Conservation (phyloP, 2,329 filamentous ascomycete genomes). For the Penicillium sp. region DNA sequence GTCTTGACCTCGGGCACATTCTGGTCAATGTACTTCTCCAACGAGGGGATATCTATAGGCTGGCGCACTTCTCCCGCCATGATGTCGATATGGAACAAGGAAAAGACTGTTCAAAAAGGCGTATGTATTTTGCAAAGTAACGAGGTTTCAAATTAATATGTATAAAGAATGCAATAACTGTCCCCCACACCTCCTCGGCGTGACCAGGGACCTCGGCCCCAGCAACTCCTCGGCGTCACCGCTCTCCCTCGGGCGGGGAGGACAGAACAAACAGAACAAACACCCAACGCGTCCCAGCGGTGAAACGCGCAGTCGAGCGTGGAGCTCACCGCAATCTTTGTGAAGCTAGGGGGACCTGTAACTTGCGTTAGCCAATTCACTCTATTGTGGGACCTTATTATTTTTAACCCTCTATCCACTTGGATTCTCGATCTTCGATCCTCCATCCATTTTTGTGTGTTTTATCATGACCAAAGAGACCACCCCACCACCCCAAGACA, state of each 20-base stretch:
- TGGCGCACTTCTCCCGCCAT: conserved; percentile 90
- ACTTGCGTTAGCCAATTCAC: conserved; percentile 1
- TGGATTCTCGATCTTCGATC: neutral
- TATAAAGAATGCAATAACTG: conserved; percentile 5
- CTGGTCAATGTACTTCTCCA: conserved; percentile 73
- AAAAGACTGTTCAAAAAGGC: neutral
- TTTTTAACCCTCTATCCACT: neutral
- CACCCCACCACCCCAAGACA: conserved; percentile 36
- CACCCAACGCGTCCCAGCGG: conserved; percentile 24
- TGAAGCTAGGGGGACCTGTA: conserved; percentile 4
- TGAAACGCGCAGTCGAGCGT: conserved; percentile 18
- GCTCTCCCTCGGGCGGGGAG: conserved; percentile 2
- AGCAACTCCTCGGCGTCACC: conserved; percentile 9
- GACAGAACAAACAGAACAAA: conserved; percentile 19
- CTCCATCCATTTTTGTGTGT: neutral
- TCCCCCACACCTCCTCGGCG: neutral
- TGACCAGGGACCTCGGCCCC: conserved; percentile 13
- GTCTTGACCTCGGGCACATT: conserved; percentile 81
- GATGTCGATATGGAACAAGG: conserved; percentile 9
- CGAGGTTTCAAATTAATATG: neutral
- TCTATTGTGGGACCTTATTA: neutral
- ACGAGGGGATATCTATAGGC: conserved; percentile 75
- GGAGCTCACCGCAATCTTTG: conserved; percentile 25
- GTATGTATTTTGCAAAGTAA: neutral
- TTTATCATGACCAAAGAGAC: conserved; percentile 45